Evolutionary conservation across 163 green algal genomes (phyloP).

Genomic region (Coccomyxa subellipsoidea): DNA sequence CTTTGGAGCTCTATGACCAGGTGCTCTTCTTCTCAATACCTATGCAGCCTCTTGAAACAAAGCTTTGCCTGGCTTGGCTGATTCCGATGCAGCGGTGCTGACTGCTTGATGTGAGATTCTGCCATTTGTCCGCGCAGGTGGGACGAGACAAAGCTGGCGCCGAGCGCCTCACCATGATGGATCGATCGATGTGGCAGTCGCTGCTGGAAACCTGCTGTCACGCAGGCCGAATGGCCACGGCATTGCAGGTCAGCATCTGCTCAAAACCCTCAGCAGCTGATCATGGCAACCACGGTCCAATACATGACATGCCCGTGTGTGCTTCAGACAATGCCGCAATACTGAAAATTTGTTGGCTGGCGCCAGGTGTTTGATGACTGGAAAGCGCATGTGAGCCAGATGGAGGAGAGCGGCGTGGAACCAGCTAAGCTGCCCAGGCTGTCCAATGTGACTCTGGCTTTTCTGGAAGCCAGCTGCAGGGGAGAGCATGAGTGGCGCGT

Average conservation of each 20-base stretch:
- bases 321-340: too few relatives aligned
- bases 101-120: background rate
- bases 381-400: slow-evolving; percentile 37
- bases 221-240: slow-evolving; percentile 25
- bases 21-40: slow-evolving; percentile 30
- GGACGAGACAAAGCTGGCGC: background rate
- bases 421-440: slow-evolving; percentile 31
- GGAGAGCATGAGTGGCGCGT: slow-evolving; percentile 46
- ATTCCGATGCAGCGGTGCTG: background rate
- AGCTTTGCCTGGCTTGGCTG: background rate
- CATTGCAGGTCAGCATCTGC: slow-evolving; percentile 45
- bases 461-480: slow-evolving; percentile 55
- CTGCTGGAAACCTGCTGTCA: slow-evolving; percentile 56
- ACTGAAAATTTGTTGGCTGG: too few relatives aligned
- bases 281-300: too few relatives aligned
- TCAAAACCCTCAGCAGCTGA: too few relatives aligned
- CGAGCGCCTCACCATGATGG: slow-evolving; percentile 15
- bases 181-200: slow-evolving; percentile 52
- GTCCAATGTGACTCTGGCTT: slow-evolving; percentile 55
- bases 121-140: background rate
- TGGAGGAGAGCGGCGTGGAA: background rate
- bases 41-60: too few relatives aligned
- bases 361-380: slow-evolving; percentile 69
- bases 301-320: too few relatives aligned
- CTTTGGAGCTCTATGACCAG: slow-evolving; percentile 46